These are phyloP conservation scores for Neofusicoccum sp. DNA, from an alignment of 2,329 filamentous ascomycete species.

Conservation along the genomic window DNA sequence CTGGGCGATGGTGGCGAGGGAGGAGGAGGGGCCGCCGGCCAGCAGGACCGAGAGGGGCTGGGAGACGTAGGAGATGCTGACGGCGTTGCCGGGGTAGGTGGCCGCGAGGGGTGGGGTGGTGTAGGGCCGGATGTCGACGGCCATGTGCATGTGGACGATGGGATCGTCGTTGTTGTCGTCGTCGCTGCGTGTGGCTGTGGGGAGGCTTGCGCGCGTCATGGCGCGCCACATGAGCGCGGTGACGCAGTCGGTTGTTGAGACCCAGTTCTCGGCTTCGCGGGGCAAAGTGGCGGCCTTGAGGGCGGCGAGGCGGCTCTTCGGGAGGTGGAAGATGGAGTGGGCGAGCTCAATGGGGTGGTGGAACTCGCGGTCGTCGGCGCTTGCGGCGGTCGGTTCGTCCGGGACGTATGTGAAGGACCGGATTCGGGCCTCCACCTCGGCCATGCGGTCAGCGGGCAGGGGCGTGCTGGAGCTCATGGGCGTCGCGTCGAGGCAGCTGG, in stretches of 20 bases:
- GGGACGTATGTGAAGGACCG: conserved; percentile 20
- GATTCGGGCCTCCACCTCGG: neutral
- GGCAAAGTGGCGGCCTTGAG: conserved; percentile 20
- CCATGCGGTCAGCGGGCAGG: neutral
- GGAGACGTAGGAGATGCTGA: too few relatives aligned
- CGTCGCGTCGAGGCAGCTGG: conserved; percentile 9
- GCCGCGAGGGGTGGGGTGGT: too few relatives aligned
- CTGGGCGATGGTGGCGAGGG: too few relatives aligned
- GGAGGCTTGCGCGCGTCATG: conserved; percentile 23
- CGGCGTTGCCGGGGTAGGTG: conserved; percentile 15
- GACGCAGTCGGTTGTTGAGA: conserved; percentile 29
- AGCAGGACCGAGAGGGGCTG: too few relatives aligned
- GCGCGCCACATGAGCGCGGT: conserved; percentile 25
- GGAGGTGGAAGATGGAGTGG: conserved; percentile 26
- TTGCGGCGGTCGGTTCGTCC: conserved; percentile 22
- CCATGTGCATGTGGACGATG: conserved; percentile 5
- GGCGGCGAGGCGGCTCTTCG: conserved; percentile 20
- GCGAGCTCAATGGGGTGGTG: neutral
- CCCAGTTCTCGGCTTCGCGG: conserved; percentile 18
- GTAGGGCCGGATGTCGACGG: too few relatives aligned
- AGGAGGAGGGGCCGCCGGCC: too few relatives aligned
- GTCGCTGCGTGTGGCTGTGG: conserved; percentile 5
- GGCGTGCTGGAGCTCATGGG: neutral
- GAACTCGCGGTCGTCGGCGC: conserved; percentile 20
- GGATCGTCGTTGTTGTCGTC: neutral